Evolutionary conservation across 768 basidiomycete species (phyloP).

Genomic region (Lepiota brunneoincarnata): DNA sequence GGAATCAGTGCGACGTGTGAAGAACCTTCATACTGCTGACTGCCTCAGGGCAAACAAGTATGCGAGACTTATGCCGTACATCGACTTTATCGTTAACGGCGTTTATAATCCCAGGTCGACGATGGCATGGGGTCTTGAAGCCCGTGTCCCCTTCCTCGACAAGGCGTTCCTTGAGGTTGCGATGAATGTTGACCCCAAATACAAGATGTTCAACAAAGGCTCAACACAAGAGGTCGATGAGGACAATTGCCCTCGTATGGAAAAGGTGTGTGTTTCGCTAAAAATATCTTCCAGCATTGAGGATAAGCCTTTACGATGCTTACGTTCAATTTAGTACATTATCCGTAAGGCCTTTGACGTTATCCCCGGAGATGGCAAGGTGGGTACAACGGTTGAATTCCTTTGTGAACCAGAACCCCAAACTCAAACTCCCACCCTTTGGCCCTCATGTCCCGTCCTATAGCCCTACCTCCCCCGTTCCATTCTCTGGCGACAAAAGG

Average conservation of each 20-base stretch:
- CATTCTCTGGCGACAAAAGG: constrained; percentile 98
- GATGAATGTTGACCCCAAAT: constrained; percentile 84
- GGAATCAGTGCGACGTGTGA: constrained; percentile 91
- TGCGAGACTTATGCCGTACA: constrained; percentile 15
- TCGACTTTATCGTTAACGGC: neutral
- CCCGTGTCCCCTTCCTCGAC: constrained; percentile 98
- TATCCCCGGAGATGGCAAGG: constrained; percentile 68
- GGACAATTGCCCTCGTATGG: constrained; percentile 91
- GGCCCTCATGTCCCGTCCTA: neutral
- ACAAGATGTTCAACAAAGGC: constrained; percentile 92
- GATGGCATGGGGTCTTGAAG: constrained; percentile 99
- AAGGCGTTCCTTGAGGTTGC: constrained; percentile 92
- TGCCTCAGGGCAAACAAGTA: constrained; percentile 98
- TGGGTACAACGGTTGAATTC: constrained; percentile 20
- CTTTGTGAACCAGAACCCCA: neutral
- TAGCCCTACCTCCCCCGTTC: constrained; percentile 91
- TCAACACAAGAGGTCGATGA: constrained; percentile 65
- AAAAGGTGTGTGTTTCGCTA: constrained; percentile 63
- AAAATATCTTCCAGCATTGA: constrained; percentile 5
- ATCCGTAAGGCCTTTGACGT: constrained; percentile 94
- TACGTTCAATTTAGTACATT: constrained; percentile 62
- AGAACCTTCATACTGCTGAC: constrained; percentile 96
- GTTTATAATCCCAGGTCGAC: constrained; percentile 61
- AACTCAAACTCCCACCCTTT: neutral
- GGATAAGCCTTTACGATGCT: constrained; percentile 8